Base-by-base conservation (phyloP, 768 basidiomycete species). In the Lactifluus subvellereus region DNA sequence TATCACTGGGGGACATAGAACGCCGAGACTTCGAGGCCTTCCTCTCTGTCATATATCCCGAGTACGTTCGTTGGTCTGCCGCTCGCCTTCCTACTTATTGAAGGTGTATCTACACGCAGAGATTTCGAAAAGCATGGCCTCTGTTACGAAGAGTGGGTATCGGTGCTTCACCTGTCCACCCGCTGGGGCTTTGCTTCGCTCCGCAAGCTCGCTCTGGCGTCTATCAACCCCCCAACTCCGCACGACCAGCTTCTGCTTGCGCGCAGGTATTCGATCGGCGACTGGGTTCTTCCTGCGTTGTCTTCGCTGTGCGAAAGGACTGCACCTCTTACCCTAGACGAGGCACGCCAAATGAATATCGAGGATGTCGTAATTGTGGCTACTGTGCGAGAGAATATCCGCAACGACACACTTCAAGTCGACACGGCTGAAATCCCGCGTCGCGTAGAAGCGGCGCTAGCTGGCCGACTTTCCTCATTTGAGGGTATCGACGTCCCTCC, bases 141-240 rank as follows among this genome's bases (percentile, higher is more conserved):
- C 16, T 42, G 16, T 6, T 42, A 42, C 42, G 18, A 42, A 35
- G 57, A 66, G 22, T 72, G 72, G 68, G 62, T 65, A 11, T 68
- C 71, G 16, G 67, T 72, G 27, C 35, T 53, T 33, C 18, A n/a
- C 11, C 27, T 42, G 42, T 42, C 42, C 42, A 42, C 42, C 7
- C 42, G n/a, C 53, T 77, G 22, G 74, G 72, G 59, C 62, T 72
- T 60, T 66, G 72, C 64, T 50, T 63, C 53, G 57, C 72, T 65
- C 69, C 75, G 60, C 69, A 45, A 22, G 22, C 37, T 61, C 6
- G 54, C 60, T 8, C 14, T 61, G 42, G 42, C 16, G 7, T 42
- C 16, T 16, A 18, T 42, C 42, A 42, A 42, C 11, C 38, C 11
- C 38, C 38, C 38, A 40, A 40, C 38, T 1, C 53, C 60, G 10